Conservation (phyloP, 805 yeast species). For the Myxozyma melibiosi region DNA sequence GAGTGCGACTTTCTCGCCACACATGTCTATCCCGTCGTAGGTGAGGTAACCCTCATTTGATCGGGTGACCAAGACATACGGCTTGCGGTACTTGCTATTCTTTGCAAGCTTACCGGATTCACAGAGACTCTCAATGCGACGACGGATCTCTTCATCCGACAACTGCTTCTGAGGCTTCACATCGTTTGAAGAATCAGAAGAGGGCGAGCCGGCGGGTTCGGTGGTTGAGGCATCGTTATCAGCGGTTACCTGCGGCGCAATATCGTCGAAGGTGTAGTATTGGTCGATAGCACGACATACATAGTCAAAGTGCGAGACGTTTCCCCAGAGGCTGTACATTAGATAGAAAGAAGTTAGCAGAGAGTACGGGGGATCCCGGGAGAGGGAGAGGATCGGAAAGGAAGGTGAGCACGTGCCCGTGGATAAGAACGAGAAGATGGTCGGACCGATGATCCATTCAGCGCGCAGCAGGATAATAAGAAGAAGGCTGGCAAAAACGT, state of each 20-base stretch:
- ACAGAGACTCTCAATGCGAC: slow-evolving; percentile 35
- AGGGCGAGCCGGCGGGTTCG: slow-evolving; percentile 35
- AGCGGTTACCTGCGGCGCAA: not conserved
- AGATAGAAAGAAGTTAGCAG: slow-evolving; percentile 1
- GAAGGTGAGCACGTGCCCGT: slow-evolving; percentile 49
- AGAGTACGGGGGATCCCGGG: no score
- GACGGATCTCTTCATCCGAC: slow-evolving; percentile 34
- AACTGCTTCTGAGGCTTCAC: slow-evolving; percentile 15
- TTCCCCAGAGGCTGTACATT: slow-evolving; percentile 78
- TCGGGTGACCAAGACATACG: slow-evolving; percentile 48
- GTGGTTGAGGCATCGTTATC: slow-evolving; percentile 41
- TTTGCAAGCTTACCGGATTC: slow-evolving; percentile 22
- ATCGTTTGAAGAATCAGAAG: slow-evolving; percentile 10
- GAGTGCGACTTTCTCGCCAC: slow-evolving; percentile 72
- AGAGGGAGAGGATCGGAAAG: not conserved
- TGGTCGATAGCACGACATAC: slow-evolving; percentile 40
- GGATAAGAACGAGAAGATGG: slow-evolving; percentile 66
- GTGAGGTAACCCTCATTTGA: slow-evolving; percentile 75
- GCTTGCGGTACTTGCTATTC: slow-evolving; percentile 29
- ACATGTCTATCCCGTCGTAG: slow-evolving; percentile 83
- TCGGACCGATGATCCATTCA: slow-evolving; percentile 32
- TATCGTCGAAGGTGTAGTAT: slow-evolving; percentile 36
- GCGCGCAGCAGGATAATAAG: not conserved
- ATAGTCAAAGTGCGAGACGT: slow-evolving; percentile 65
- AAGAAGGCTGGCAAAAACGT: not conserved